Evolutionary conservation across 2,329 filamentous ascomycete genomes (phyloP), one percentile per base, ranked within the genome.

Genomic region (Macroventuria anomochaeta): DNA sequence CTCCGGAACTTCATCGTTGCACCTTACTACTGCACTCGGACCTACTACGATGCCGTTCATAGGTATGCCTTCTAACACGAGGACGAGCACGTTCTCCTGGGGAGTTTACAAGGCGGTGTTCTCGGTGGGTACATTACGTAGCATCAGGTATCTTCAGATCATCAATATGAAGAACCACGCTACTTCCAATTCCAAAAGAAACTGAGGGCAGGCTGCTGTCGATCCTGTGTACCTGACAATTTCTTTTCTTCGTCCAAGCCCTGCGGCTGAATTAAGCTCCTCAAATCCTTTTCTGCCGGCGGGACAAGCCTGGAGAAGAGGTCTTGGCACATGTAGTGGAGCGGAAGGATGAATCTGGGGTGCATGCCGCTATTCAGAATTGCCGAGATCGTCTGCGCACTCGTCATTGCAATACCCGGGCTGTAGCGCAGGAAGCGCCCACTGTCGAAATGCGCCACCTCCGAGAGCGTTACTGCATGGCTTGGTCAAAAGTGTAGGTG

Each of bases 241-340:
- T 13, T 5, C 7, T 29, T 5, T 10, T 17, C 39, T 25, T 37
- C 12, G 7, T 29, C 33, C 21, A 39, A 43, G 33, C 40, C 39
- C 49, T 44, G 44, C 50, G 41, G 51, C 47, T 53, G 39, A 42
- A 57, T 28, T 50, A 64, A 58, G 57, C 58, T 61, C 56, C 21
- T 31, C 51, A 47, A 25, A 18, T 6, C 39, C 46, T 29, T n/a
- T 65, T 67, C 59, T 63, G 36, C 64, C 64, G 53, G 44, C 64
- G 64, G 64, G 63, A 67, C 62, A 65, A 65, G 62, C 37, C 61
- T 61, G 47, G 37, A 61, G 46, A 59, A 64, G 58, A 62, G 49
- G 23, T 54, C 62, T 62, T 67, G 41, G 28, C 40, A 18, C n/a
- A 11, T 26, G 43, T 28, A 58, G 50, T 59, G 50, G 46, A 41